These are phyloP conservation scores for Heliamphora exappendiculata DNA, from an alignment of 148 eudicot genomes.

Conservation along the genomic window DNA sequence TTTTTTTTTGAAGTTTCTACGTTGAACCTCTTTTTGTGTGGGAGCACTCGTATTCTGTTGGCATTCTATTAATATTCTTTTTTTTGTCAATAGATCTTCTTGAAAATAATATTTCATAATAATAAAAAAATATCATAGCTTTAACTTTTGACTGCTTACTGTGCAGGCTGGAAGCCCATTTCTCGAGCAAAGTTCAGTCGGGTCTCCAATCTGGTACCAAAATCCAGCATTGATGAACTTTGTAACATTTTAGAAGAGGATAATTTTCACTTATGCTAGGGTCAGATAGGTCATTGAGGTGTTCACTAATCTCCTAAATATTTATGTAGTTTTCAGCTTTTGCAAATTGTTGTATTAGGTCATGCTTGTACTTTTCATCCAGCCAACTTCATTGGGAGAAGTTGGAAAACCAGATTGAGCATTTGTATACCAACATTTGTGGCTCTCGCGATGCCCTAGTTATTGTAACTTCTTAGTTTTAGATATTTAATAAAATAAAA, in stretches of 20 bases:
- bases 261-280: no score
- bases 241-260: neutral
- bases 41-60: no score
- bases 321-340: neutral
- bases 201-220: conserved; percentile 48
- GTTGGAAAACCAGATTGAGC: neutral
- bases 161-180: conserved; percentile 62
- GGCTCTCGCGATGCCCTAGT: no score
- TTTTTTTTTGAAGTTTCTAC: no score
- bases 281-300: neutral
- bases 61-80: no score
- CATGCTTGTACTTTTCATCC: neutral
- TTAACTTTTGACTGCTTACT: conserved; percentile 15
- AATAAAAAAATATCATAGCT: neutral
- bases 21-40: no score
- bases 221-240: conserved; percentile 23
- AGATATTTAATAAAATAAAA: no score
- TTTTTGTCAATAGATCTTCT: no score
- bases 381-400: neutral
- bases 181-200: conserved; percentile 47
- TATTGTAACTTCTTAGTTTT: no score
- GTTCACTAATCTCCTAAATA: neutral
- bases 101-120: no score
- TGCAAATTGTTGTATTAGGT: neutral
- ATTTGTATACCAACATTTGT: no score